Conservation (phyloP, 805 yeast species). For the Metschnikowia proteae region DNA sequence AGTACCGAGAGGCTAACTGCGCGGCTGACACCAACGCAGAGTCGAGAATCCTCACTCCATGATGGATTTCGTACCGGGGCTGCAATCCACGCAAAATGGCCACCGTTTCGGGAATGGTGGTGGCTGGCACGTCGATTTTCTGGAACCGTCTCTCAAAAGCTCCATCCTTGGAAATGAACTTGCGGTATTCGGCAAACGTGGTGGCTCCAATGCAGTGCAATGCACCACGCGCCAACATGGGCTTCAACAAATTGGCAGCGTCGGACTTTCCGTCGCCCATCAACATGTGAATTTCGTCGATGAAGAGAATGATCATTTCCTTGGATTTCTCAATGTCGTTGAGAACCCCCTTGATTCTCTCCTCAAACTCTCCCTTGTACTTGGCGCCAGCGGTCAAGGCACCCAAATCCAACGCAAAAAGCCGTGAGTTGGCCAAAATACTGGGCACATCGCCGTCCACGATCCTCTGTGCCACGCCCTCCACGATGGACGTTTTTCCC, state of each 20-base stretch:
- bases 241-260: conserved; percentile 94
- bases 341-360: conserved; percentile 93
- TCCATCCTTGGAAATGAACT: conserved; percentile 92
- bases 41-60: conserved; percentile 94
- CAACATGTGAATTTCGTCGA: conserved; percentile 98
- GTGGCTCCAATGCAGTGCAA: conserved; percentile 99
- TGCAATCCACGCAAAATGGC: conserved; percentile 96
- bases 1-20: conserved; percentile 87
- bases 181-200: conserved; percentile 89
- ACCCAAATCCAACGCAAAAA: conserved; percentile 89
- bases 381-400: conserved; percentile 98
- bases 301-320: conserved; percentile 82
- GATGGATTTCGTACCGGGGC: conserved; percentile 93
- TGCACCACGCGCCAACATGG: conserved; percentile 94
- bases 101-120: conserved; percentile 86
- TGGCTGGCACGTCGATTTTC: conserved; percentile 92
- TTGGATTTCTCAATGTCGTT: conserved; percentile 88
- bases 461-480: conserved; percentile 97
- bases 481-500: conserved; percentile 97
- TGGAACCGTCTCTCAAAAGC: conserved; percentile 99
- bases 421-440: conserved; percentile 72
- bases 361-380: conserved; percentile 98
- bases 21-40: conserved; percentile 93
- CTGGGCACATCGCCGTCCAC: conserved; percentile 94
- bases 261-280: conserved; percentile 99